Percentiles rank a stretch among this genome's conserved stretches.
Evolutionary conservation across 768 basidiomycete species (phyloP).

Genomic region (Rhodocollybia butyracea): DNA sequence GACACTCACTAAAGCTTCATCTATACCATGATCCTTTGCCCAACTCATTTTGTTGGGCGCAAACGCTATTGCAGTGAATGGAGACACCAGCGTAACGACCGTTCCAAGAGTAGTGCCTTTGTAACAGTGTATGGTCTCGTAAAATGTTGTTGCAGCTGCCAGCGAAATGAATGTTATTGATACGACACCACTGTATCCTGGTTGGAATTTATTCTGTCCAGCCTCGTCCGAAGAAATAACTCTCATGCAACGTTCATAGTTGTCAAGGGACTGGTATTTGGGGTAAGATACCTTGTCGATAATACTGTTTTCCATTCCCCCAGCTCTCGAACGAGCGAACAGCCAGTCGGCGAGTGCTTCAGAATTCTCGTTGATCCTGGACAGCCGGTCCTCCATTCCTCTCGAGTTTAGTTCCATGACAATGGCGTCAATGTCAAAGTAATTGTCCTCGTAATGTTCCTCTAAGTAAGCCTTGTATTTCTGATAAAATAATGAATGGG

Average conservation of each 20-base stretch:
- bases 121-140: constrained; percentile 73
- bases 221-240: constrained; percentile 31
- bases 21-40: constrained; percentile 86
- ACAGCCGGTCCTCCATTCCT: constrained; percentile 76
- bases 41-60: constrained; percentile 70
- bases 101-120: constrained; percentile 95
- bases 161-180: constrained; percentile 76
- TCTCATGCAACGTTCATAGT: constrained; percentile 71
- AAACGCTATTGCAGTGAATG: constrained; percentile 93
- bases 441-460: constrained; percentile 73
- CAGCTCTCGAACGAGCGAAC: constrained; percentile 49
- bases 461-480: constrained; percentile 59
- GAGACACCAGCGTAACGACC: constrained; percentile 93
- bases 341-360: constrained; percentile 81
- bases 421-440: constrained; percentile 88
- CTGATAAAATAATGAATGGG: constrained; percentile 64
- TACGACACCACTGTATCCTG: constrained; percentile 83
- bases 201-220: constrained; percentile 20
- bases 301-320: constrained; percentile 36
- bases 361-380: constrained; percentile 76
- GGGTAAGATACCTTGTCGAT: constrained; percentile 91
- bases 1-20: constrained; percentile 77
- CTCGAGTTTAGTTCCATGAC: constrained; percentile 99
- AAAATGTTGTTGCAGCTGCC: constrained; percentile 74
- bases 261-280: constrained; percentile 65